Evolutionary conservation across 805 yeast genomes (phyloP).

Genomic region (Saturnispora kantuleensis): DNA sequence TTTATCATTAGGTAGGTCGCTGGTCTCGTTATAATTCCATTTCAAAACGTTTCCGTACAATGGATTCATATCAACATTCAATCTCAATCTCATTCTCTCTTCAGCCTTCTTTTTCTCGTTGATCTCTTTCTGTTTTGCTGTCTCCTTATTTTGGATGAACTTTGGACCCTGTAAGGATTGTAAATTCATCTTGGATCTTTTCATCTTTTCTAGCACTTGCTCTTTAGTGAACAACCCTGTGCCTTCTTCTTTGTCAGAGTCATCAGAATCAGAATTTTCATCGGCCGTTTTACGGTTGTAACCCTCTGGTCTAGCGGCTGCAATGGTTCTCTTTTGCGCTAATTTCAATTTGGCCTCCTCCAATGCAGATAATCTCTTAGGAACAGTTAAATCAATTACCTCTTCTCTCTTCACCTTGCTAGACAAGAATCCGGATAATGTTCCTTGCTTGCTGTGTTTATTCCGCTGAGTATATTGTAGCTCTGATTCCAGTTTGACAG

Average conservation of each 20-base stretch:
- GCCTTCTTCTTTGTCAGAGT: conserved; percentile 28
- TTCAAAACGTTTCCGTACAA: conserved; percentile 56
- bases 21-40: conserved; percentile 62
- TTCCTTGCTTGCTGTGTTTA: conserved; percentile 13
- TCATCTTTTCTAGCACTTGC: conserved; percentile 25
- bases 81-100: conserved; percentile 66
- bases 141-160: conserved; percentile 15
- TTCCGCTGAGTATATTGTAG: conserved; percentile 6
- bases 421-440: conserved; percentile 17
- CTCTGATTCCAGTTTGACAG: conserved; percentile 12
- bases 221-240: conserved; percentile 35
- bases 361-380: conserved; percentile 8
- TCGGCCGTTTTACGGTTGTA: conserved; percentile 29
- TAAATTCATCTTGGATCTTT: conserved; percentile 18
- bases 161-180: conserved; percentile 23
- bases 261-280: conserved; percentile 29
- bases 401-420: conserved; percentile 10
- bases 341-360: conserved; percentile 13
- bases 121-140: conserved; percentile 8
- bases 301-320: conserved; percentile 46
- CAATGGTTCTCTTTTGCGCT: conserved; percentile 13
- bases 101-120: conserved; percentile 48
- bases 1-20: conserved; percentile 51
- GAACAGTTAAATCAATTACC: conserved; percentile 7
- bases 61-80: conserved; percentile 70